Conservation (phyloP, 495 filamentous ascomycete species). For the Hypomontagnella submonticulosa region DNA sequence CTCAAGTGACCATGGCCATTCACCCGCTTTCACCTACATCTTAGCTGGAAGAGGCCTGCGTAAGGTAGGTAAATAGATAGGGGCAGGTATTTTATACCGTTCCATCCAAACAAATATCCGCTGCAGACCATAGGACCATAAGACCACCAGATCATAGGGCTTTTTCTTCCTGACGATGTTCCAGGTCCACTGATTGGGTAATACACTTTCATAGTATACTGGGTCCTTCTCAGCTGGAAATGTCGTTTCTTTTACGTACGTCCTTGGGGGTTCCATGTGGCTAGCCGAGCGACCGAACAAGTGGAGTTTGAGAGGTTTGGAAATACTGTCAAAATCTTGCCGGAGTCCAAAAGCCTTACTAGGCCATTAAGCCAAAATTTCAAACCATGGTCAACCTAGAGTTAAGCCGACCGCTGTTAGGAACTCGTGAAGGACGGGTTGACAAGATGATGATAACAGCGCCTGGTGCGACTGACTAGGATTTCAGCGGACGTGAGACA, state of each 20-base stretch:
- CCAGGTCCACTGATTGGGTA: conserved; percentile 11
- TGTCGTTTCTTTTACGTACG: conserved; percentile 45
- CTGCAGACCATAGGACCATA: conserved; percentile 9
- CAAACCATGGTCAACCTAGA: conserved; percentile 19
- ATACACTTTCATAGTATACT: conserved; percentile 12
- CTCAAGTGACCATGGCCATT: conserved; percentile 23
- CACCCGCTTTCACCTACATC: conserved; percentile 6
- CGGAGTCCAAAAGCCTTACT: conserved; percentile 8
- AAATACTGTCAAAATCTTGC: conserved; percentile 17
- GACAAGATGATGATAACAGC: conserved; percentile 13
- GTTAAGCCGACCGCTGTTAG: conserved; percentile 16
- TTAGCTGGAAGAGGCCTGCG: background rate
- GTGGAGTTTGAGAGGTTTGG: conserved; percentile 23
- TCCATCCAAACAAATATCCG: conserved; percentile 33
- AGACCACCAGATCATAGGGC: background rate
- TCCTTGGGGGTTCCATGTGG: conserved; percentile 4
- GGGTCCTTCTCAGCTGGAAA: conserved; percentile 15
- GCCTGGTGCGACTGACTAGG: conserved; percentile 1
- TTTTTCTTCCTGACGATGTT: conserved; percentile 4
- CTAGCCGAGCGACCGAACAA: conserved; percentile 21
- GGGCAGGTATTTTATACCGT: conserved; percentile 4
- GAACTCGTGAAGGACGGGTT: conserved; percentile 1
- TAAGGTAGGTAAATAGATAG: too few species aligned
- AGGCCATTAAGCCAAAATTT: conserved; percentile 14
- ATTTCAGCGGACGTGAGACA: conserved; percentile 20